These are phyloP conservation scores for Echinochloa phyllopogon DNA, from an alignment of 176 grass and related monocot species.

Conservation along the genomic window DNA sequence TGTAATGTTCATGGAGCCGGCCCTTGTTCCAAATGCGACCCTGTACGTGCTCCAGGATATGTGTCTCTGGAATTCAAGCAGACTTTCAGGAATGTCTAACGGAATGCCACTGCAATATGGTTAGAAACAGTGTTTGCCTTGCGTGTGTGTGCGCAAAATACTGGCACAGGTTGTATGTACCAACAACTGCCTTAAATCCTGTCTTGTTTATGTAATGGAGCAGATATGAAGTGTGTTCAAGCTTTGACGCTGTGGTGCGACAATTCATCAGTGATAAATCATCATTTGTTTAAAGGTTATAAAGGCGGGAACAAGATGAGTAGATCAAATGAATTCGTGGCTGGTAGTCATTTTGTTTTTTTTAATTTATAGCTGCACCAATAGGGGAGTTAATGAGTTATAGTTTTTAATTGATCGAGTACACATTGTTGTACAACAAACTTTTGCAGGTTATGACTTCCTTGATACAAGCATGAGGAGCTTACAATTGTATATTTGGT, in stretches of 20 bases:
- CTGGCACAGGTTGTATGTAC: too few relatives aligned
- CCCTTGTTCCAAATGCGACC: slow-evolving; percentile 23
- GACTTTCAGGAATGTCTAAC: slow-evolving; percentile 12
- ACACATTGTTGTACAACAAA: too few relatives aligned
- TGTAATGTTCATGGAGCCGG: slow-evolving; percentile 48
- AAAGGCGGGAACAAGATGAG: slow-evolving; percentile 43
- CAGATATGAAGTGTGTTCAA: slow-evolving; percentile 60
- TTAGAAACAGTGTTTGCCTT: too few relatives aligned
- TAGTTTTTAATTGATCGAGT: background rate
- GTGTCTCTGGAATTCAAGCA: slow-evolving; percentile 10
- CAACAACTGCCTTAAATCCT: too few relatives aligned
- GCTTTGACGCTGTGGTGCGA: slow-evolving; percentile 42
- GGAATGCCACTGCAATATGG: slow-evolving; percentile 31
- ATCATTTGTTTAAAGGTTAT: slow-evolving; percentile 52
- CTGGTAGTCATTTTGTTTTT: slow-evolving; percentile 40
- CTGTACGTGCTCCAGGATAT: slow-evolving; percentile 41
- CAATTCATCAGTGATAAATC: slow-evolving; percentile 52
- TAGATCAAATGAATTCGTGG: slow-evolving; percentile 51
- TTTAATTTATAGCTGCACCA: background rate
- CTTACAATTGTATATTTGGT: slow-evolving; percentile 53
- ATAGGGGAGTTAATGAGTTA: background rate
- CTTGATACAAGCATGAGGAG: slow-evolving; percentile 46
- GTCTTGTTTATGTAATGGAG: too few relatives aligned
- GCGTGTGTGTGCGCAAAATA: too few relatives aligned
- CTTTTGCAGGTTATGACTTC: slow-evolving; percentile 64